phyloP scores from a whole-genome alignment of 176 grass and related monocot species.

The Oryza punctata region DNA sequence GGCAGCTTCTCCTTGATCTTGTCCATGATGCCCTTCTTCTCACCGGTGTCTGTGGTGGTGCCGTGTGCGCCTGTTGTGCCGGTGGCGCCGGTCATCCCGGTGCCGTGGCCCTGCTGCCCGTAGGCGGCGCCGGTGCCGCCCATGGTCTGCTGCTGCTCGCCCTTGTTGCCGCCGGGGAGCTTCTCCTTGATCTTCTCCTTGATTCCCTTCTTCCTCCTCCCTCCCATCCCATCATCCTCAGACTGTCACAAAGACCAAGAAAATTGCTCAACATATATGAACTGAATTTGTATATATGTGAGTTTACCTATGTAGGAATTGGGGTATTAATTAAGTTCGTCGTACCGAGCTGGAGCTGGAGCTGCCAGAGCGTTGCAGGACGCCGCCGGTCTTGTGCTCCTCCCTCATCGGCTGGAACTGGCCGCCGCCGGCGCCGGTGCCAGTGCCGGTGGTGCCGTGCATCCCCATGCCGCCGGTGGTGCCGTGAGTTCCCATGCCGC shows the following conservation, averaged over 20 bases:
- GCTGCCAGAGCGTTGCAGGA: slow-evolving; percentile 59
- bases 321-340: too few species aligned
- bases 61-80: not conserved
- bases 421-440: not conserved
- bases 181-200: slow-evolving; percentile 82
- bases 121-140: not conserved
- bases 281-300: too few species aligned
- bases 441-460: not conserved
- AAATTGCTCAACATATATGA: not conserved
- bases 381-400: slow-evolving; percentile 39
- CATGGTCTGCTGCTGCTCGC: slow-evolving; percentile 4
- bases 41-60: slow-evolving; percentile 1
- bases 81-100: slow-evolving; percentile 19
- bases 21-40: slow-evolving; percentile 72
- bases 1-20: slow-evolving; percentile 91
- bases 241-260: not conserved
- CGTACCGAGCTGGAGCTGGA: slow-evolving; percentile 73
- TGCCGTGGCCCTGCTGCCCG: slow-evolving; percentile 23
- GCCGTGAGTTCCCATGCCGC: not conserved
- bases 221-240: slow-evolving; percentile 60
- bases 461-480: not conserved
- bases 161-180: slow-evolving; percentile 42
- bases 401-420: slow-evolving; percentile 46
- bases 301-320: too few species aligned
- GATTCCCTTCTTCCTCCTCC: slow-evolving; percentile 65